These are phyloP conservation scores for Solanum arcanum DNA, from an alignment of 257 asterid genomes.

Conservation along the genomic window DNA sequence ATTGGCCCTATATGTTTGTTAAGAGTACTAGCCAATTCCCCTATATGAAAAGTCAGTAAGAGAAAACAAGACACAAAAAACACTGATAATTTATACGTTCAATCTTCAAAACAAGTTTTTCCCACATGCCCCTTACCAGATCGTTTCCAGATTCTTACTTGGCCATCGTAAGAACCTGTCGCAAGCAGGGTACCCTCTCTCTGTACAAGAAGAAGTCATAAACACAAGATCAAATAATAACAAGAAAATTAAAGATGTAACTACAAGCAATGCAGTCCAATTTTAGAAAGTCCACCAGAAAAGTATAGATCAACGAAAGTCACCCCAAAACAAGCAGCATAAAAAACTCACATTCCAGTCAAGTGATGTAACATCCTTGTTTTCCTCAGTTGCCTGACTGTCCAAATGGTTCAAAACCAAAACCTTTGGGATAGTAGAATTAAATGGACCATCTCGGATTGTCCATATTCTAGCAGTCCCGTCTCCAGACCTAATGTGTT, in stretches of 20 bases:
- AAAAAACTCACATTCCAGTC: conserved; percentile 83
- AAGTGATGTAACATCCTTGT: conserved; percentile 92
- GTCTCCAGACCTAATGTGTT: conserved; percentile 58
- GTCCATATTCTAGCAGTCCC: conserved; percentile 96
- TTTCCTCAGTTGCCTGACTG: conserved; percentile 77
- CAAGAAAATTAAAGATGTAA: not conserved
- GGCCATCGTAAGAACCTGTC: conserved; percentile 96
- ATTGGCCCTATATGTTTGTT: conserved; percentile 89
- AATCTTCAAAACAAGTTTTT: not conserved
- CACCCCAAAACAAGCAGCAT: not conserved
- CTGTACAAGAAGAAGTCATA: conserved; percentile 20
- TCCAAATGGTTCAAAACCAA: conserved; percentile 72
- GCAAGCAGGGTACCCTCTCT: conserved; percentile 89
- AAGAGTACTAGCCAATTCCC: conserved; percentile 70
- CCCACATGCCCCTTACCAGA: conserved; percentile 41
- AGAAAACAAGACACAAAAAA: not conserved
- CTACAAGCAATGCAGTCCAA: not conserved
- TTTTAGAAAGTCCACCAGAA: not conserved
- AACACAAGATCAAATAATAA: not conserved
- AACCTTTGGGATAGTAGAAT: conserved; percentile 46
- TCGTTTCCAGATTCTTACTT: conserved; percentile 88
- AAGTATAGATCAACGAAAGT: not conserved
- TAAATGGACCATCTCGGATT: conserved; percentile 45
- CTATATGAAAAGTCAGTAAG: conserved; percentile 31
- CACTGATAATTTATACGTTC: not conserved